Conservation (phyloP, 139 green algal species). For the Klebsormidium nitens region DNA sequence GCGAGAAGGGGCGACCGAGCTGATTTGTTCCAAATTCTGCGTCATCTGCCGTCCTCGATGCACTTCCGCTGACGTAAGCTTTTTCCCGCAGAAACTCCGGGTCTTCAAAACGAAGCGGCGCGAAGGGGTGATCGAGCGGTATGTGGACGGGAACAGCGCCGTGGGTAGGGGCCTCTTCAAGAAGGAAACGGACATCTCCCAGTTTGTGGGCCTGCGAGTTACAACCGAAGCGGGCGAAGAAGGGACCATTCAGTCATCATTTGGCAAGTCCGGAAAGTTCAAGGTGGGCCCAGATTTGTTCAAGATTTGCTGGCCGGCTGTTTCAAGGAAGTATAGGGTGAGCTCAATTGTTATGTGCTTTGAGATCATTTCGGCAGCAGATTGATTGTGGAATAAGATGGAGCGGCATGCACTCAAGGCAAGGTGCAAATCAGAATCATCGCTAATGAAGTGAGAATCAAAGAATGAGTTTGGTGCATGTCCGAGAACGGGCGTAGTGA, state of each 20-base stretch:
- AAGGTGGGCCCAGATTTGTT: conserved; percentile 37
- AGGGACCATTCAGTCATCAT: conserved; percentile 33
- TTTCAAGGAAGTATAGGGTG: not conserved
- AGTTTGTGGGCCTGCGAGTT: conserved; percentile 62
- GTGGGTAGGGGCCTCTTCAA: conserved; percentile 87
- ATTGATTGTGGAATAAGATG: not conserved
- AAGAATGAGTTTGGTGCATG: too few relatives aligned
- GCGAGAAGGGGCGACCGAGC: conserved; percentile 63
- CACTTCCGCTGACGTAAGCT: too few relatives aligned
- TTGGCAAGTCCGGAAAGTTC: conserved; percentile 40
- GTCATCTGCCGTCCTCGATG: too few relatives aligned
- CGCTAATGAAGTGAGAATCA: too few relatives aligned
- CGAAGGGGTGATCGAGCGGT: conserved; percentile 10
- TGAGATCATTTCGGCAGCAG: not conserved
- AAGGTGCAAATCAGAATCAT: too few relatives aligned
- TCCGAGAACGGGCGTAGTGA: too few relatives aligned
- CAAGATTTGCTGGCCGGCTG: too few relatives aligned
- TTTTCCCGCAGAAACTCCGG: not conserved
- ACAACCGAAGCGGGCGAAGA: conserved; percentile 9
- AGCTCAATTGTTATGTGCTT: not conserved
- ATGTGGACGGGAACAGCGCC: conserved; percentile 46
- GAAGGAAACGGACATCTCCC: conserved; percentile 81
- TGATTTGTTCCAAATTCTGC: too few relatives aligned
- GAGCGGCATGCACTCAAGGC: conserved; percentile 3
- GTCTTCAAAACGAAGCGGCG: conserved; percentile 9